These are phyloP conservation scores for Rhododendron henanense DNA, from an alignment of 148 eudicot genomes.

Conservation along the genomic window DNA sequence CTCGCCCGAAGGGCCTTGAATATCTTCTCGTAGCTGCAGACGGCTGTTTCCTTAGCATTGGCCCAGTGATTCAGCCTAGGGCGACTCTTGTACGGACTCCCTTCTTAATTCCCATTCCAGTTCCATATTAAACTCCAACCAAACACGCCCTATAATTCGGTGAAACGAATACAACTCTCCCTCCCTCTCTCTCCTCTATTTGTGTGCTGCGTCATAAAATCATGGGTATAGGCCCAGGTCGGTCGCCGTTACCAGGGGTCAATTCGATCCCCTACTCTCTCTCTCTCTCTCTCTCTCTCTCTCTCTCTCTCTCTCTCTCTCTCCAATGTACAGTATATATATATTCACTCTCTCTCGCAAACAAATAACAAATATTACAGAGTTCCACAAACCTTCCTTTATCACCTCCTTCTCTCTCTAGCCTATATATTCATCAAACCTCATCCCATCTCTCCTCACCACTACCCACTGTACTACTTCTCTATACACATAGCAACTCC, in stretches of 20 bases:
- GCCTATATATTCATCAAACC: not conserved
- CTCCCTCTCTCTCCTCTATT: not conserved
- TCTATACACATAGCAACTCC: not conserved
- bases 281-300: not conserved
- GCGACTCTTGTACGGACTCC: not conserved
- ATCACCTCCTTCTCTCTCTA: not conserved
- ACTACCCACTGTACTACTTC: not conserved
- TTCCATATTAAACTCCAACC: not conserved
- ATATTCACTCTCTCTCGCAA: not conserved
- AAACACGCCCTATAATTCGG: not conserved
- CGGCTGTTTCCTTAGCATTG: not conserved
- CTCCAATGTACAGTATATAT: not conserved
- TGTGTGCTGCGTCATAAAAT: slow-evolving; percentile 10
- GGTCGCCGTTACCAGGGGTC: not conserved
- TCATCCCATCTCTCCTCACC: not conserved
- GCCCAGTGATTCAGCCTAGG: not conserved
- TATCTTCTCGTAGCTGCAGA: not conserved
- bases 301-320: not conserved
- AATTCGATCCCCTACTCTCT: too few species aligned
- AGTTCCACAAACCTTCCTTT: not conserved
- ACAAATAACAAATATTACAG: not conserved
- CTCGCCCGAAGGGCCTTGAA: too few species aligned
- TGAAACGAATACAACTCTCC: not conserved
- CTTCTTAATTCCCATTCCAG: not conserved
- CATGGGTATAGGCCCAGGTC: slow-evolving; percentile 4